Percentiles rank a stretch among this genome's conserved stretches.
These are phyloP conservation scores for Acanthamoeba sp. DNA, from an alignment of 208 protist genomes.

Conservation along the genomic window DNA sequence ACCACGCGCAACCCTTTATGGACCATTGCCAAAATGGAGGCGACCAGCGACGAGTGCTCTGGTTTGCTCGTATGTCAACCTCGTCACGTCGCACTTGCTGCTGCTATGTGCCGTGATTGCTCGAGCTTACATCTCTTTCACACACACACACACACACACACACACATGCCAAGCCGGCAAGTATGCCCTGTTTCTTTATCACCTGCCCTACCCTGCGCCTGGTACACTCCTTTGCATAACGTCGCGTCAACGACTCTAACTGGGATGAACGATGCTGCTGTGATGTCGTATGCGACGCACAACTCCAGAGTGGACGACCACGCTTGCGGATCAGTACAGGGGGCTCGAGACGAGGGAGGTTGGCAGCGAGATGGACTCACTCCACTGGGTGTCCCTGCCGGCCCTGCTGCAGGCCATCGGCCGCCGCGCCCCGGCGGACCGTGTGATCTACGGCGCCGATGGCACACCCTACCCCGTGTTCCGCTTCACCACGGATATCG, in stretches of 20 bases:
- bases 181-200: constrained; percentile 7
- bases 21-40: background rate
- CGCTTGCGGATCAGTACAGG: background rate
- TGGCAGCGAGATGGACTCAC: constrained; percentile 50
- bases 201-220: constrained; percentile 6
- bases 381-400: constrained; percentile 36
- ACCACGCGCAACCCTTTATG: background rate
- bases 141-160: no score
- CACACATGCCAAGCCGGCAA: constrained; percentile 8
- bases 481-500: background rate
- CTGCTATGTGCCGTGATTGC: no score
- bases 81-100: no score
- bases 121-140: no score
- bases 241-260: no score
- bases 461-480: constrained; percentile 28
- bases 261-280: no score
- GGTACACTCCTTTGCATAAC: background rate
- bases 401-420: background rate
- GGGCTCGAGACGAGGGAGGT: background rate
- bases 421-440: background rate
- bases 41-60: background rate
- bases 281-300: background rate
- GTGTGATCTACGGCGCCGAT: background rate
- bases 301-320: background rate
- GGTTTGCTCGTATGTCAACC: constrained; percentile 12